These are phyloP conservation scores for Ceratocystis variospora DNA, from an alignment of 2,329 filamentous ascomycete species.

Conservation along the genomic window DNA sequence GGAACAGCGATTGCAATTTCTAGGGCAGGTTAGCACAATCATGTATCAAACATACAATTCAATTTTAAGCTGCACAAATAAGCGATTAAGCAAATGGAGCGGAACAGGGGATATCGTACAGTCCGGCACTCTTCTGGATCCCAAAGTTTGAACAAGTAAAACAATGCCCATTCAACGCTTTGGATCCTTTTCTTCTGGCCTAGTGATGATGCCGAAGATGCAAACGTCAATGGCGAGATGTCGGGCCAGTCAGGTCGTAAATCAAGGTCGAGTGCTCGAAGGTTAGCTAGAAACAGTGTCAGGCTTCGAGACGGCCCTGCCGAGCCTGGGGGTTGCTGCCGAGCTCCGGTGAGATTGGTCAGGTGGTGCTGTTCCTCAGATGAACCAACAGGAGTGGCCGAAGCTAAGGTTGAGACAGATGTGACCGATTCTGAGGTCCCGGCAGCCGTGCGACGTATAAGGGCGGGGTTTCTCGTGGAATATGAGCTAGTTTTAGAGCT, in stretches of 20 bases:
- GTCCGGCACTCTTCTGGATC: conserved; percentile 61
- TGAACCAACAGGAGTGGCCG: background rate
- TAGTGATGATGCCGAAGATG: conserved; percentile 42
- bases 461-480: background rate
- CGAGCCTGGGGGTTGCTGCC: background rate
- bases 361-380: background rate
- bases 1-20: conserved; percentile 86
- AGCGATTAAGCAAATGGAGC: too few species aligned
- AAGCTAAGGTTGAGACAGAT: conserved; percentile 4
- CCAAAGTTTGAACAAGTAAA: conserved; percentile 72
- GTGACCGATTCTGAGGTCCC: background rate
- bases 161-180: conserved; percentile 81
- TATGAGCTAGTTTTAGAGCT: background rate
- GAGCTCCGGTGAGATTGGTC: background rate
- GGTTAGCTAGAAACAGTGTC: conserved; percentile 63
- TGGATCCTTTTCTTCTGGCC: conserved; percentile 73
- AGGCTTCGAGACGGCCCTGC: conserved; percentile 32
- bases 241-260: conserved; percentile 63
- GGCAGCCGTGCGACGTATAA: background rate
- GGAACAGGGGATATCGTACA: conserved; percentile 33
- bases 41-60: too few species aligned
- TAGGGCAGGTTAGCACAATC: conserved; percentile 26
- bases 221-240: conserved; percentile 58
- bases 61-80: too few species aligned
- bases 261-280: conserved; percentile 72